A percentile compares a stretch with the other conserved stretches of the same genome.
These are phyloP conservation scores for Nicotiana otophora DNA, from an alignment of 257 asterid genomes.

Conservation along the genomic window DNA sequence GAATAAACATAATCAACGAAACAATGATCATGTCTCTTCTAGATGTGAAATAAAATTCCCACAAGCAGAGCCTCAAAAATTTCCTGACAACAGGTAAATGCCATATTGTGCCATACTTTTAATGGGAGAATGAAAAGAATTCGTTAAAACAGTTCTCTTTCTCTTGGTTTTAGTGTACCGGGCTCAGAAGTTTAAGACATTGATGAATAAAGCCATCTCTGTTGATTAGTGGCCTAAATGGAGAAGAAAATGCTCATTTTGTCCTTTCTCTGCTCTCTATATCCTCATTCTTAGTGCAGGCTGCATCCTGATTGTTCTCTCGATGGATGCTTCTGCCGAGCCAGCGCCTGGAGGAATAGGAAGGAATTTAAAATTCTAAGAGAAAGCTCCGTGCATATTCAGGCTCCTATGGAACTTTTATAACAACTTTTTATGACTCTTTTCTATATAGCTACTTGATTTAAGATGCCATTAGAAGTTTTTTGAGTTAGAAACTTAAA, in stretches of 20 bases:
- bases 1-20: conserved; percentile 35
- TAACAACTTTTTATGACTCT: neutral
- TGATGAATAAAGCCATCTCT: neutral
- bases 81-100: conserved; percentile 66
- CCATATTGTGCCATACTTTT: neutral
- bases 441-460: neutral
- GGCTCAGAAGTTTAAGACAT: neutral
- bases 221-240: neutral
- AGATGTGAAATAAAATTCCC: conserved; percentile 35
- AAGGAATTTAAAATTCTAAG: neutral
- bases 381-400: neutral
- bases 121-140: neutral
- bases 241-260: neutral
- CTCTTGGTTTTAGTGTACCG: neutral
- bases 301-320: neutral
- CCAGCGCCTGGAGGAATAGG: neutral
- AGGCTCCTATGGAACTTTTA: neutral
- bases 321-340: neutral
- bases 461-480: neutral
- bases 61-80: conserved; percentile 36
- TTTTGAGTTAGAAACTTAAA: neutral
- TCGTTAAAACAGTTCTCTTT: neutral
- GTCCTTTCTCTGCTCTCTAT: neutral
- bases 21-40: conserved; percentile 35
- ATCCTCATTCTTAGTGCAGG: neutral